Base-by-base conservation (phyloP, 805 yeast genomes). In the Kregervanrija fluxuum region DNA sequence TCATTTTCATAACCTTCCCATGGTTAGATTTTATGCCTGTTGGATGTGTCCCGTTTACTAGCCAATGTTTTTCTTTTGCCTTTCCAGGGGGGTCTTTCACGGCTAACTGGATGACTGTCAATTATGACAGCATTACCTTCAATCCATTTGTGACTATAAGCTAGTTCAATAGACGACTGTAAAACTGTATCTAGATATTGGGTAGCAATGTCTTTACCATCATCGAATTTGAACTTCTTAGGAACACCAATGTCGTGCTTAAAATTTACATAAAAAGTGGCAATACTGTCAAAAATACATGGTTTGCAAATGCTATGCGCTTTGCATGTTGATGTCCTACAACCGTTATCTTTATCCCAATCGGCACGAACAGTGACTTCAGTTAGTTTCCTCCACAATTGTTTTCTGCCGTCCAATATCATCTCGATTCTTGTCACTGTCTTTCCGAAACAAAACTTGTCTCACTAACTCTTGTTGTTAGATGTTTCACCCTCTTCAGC, bases 21-120 rank as follows among this genome's bases (percentile, higher is more conserved):
- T 17, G 22, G 22, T 17, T 4, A 5, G 22, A 17, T 38, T 48
- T 56, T 41, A 36, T 13, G 17, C 40, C 45, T 49, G 11, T 45
- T 38, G 10, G 43, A 39, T 8, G 42, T 45, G 40, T 64, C 68
- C 68, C 69, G 64, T 66, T 63, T 62, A 44, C 67, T 62, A n/a
- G 61, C 67, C 17, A 63, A 38, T n/a, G 65, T 51, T n/a, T 40
- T 45, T 40, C 70, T 49, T 4, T 52, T 55, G 3, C 67, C 66
- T 13, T 53, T 49, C 56, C 61, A 60, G 1, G 68, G 66, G 4
- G 42, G 34, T 42, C 68, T 50, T 0, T 68, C 70, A 48, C 65
- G 69, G 41, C 64, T 57, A 3, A 59, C 66, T 44, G 58, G 65
- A 42, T 60, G 58, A 44, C 65, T 66, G 46, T 66, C 65, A n/a